Conservation (phyloP, 2,329 filamentous ascomycete species). For the Harringtonia lauricola region DNA sequence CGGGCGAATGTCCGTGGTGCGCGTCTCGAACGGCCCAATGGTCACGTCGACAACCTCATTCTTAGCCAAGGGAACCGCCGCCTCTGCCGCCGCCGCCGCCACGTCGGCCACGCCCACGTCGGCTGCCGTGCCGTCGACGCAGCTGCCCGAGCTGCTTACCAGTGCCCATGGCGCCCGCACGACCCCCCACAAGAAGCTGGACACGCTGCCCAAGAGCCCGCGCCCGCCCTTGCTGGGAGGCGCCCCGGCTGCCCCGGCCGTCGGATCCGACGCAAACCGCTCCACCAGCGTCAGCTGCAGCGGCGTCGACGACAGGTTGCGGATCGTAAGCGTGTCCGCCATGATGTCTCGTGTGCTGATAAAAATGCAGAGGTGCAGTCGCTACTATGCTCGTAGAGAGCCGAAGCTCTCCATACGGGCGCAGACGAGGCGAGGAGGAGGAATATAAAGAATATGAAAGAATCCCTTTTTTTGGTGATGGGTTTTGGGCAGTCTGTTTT, state of each 20-base stretch:
- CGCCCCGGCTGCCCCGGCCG: slow-evolving; percentile 7
- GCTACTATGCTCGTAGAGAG: too few species aligned
- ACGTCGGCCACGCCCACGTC: not conserved
- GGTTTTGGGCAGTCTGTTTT: too few species aligned
- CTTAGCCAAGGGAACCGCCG: slow-evolving; percentile 19
- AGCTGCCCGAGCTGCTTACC: slow-evolving; percentile 15
- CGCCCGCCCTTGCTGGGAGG: slow-evolving; percentile 24
- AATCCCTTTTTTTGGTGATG: too few species aligned
- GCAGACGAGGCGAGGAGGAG: too few species aligned
- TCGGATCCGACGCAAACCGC: slow-evolving; percentile 48
- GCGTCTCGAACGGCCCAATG: slow-evolving; percentile 57
- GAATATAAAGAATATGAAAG: too few species aligned
- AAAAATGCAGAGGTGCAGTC: too few species aligned
- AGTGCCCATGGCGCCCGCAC: slow-evolving; percentile 1
- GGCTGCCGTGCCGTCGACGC: not conserved
- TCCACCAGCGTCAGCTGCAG: slow-evolving; percentile 63
- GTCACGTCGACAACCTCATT: slow-evolving; percentile 48
- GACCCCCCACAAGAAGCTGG: slow-evolving; percentile 23
- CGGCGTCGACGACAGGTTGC: slow-evolving; percentile 68
- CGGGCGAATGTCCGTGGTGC: slow-evolving; percentile 49
- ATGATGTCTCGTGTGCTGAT: too few species aligned
- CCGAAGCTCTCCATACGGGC: too few species aligned
- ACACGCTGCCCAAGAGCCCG: slow-evolving; percentile 31
- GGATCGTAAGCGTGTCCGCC: slow-evolving; percentile 62
- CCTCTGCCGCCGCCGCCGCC: not conserved